Base-by-base conservation (phyloP, 148 eudicot genomes). In the Rhododendron henanense region DNA sequence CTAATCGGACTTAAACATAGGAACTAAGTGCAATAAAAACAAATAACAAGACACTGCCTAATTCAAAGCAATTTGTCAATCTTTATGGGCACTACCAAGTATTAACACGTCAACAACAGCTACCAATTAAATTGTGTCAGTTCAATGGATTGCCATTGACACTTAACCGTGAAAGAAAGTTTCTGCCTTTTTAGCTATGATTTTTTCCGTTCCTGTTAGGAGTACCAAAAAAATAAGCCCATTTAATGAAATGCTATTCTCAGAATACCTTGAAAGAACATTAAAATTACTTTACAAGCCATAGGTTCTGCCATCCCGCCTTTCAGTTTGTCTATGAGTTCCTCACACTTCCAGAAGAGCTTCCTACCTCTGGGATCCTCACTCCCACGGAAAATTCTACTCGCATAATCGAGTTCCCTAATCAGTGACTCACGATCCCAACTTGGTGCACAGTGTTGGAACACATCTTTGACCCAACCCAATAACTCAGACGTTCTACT, bases 381-480 rank as follows among this genome's bases (percentile, higher is more conserved):
- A 81, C 94, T 94, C 57, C 94, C 94, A 28, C 90, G 90, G 81
- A 94, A 92, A 31, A 92, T 92, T 84, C 93, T 90, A 71, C 93
- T 84, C 3, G 93, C 96, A 74, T 59, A 92, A 87, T 93, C 94
- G 86, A 92, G 92, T 81, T 94, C 96, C 86, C 93, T 90, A 78
- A 90, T 81, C 83, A 94, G 85, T 80, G 93, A 90, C 67, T 92
- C 94, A 53, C 90, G 86, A 85, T 92, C 94, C 96, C 96, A 94
- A 79, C 87, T 89, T 47, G 88, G 91, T 25, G 93, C 94, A 90
- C 96, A 92, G 47, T 91, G 90, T 83, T 86, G 90, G 86, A 94
- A 94, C 13, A 94, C 94, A 88, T 94, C 96, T 87, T 92, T 92
- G 21, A 94, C 96, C 96, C 96, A 94, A 18, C 96, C 94, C 71